phyloP scores from a whole-genome alignment of 352 stramenopile genomes.

The Globisporangium cystogenes region DNA sequence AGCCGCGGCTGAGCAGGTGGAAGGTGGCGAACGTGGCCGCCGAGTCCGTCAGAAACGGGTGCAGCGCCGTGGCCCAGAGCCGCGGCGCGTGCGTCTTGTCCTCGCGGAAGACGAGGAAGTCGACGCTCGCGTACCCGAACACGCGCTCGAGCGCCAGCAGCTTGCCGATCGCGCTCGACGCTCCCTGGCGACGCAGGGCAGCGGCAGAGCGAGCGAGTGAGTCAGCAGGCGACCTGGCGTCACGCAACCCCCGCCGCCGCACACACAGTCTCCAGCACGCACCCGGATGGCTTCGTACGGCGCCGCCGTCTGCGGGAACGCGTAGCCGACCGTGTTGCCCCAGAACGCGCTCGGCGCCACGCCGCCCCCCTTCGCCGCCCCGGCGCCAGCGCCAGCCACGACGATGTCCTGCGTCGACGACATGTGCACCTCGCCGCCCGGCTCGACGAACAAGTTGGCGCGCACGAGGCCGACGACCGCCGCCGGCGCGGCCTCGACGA shows the following conservation, averaged over 20 bases:
- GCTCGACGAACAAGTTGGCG: slow-evolving; percentile 77
- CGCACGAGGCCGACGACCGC: slow-evolving; percentile 41
- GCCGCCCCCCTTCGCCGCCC: neutral
- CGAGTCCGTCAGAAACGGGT: slow-evolving; percentile 76
- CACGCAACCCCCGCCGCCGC: too few species aligned
- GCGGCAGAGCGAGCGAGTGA: neutral
- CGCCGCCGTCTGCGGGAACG: slow-evolving; percentile 78
- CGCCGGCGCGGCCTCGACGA: slow-evolving; percentile 69
- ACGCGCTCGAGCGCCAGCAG: slow-evolving; percentile 37
- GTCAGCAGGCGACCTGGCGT: too few species aligned
- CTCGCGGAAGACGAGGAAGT: slow-evolving; percentile 75
- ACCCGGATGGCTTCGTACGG: slow-evolving; percentile 66
- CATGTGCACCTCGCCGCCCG: slow-evolving; percentile 56
- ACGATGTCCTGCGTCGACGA: slow-evolving; percentile 69
- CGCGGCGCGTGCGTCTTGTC: slow-evolving; percentile 30
- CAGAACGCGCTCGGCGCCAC: slow-evolving; percentile 10
- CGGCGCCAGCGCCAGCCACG: slow-evolving; percentile 4
- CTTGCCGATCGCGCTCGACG: slow-evolving; percentile 41
- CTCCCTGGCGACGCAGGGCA: slow-evolving; percentile 14
- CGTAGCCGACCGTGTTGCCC: slow-evolving; percentile 42
- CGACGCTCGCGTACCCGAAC: slow-evolving; percentile 80
- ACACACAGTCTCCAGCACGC: neutral
- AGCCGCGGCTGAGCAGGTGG: slow-evolving; percentile 50
- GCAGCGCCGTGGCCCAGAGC: slow-evolving; percentile 69
- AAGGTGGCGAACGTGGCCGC: slow-evolving; percentile 68